phyloP scores from a whole-genome alignment of 2,329 filamentous ascomycete genomes.

The Colletotrichum plurivorum region DNA sequence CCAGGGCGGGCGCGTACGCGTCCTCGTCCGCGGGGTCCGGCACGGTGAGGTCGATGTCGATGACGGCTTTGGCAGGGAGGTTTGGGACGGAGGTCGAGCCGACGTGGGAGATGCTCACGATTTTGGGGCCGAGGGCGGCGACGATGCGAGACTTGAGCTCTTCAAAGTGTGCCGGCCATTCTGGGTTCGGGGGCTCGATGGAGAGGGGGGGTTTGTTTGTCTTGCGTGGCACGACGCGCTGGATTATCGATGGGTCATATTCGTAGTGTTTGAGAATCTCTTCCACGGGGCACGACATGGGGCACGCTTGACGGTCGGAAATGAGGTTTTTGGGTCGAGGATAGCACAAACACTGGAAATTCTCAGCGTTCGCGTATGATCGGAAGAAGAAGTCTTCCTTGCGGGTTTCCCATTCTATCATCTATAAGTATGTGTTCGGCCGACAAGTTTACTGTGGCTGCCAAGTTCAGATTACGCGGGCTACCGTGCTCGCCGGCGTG shows the following conservation, averaged over 20 bases:
- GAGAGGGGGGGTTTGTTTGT: slow-evolving; percentile 41
- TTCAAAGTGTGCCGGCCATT: slow-evolving; percentile 53
- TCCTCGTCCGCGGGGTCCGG: slow-evolving; percentile 55
- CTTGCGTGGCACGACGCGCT: slow-evolving; percentile 47
- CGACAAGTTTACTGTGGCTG: neutral
- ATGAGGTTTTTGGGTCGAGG: no score
- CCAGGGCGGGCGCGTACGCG: slow-evolving; percentile 58
- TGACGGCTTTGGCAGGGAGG: slow-evolving; percentile 65
- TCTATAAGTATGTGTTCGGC: neutral
- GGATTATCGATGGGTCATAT: slow-evolving; percentile 42
- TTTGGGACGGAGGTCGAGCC: slow-evolving; percentile 66
- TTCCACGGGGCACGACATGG: slow-evolving; percentile 41
- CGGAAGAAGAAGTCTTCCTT: neutral
- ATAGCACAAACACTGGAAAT: no score
- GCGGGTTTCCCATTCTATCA: neutral
- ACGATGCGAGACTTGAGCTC: slow-evolving; percentile 51
- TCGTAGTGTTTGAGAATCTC: slow-evolving; percentile 47
- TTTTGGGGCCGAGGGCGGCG: slow-evolving; percentile 51
- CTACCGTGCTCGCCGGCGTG: slow-evolving; percentile 15
- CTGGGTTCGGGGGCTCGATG: slow-evolving; percentile 54
- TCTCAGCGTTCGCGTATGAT: neutral
- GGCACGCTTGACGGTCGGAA: no score
- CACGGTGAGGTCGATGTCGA: slow-evolving; percentile 67
- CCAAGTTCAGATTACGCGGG: neutral
- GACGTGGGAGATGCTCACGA: slow-evolving; percentile 58